A percentile compares a stretch with the other conserved stretches of the same genome.
Conservation (phyloP, 2,329 filamentous ascomycete genomes). For the Hymenoscyphus fraxineus region DNA sequence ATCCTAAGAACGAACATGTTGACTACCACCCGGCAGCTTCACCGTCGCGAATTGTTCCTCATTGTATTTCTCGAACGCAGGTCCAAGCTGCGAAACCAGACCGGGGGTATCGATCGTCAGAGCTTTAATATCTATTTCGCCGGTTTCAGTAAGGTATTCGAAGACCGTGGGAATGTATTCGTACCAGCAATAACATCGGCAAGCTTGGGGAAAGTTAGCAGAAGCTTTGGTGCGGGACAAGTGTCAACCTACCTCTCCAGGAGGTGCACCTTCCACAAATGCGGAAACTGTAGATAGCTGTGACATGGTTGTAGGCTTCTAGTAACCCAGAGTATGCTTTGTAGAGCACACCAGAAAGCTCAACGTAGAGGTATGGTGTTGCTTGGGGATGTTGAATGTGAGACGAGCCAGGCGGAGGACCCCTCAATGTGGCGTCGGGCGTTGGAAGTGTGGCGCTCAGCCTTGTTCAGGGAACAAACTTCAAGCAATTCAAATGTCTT, state of each 20-base stretch:
- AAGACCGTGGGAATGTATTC: constrained; percentile 10
- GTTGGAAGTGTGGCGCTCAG: background rate
- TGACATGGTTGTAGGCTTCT: constrained; percentile 29
- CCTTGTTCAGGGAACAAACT: background rate
- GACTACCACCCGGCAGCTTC: constrained; percentile 82
- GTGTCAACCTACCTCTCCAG: constrained; percentile 74
- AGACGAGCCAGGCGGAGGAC: constrained; percentile 5
- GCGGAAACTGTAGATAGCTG: constrained; percentile 65
- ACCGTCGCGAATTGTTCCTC: constrained; percentile 88
- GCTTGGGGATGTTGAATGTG: constrained; percentile 2
- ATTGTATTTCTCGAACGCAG: constrained; percentile 92
- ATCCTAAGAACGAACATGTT: constrained; percentile 53
- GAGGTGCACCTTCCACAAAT: constrained; percentile 90
- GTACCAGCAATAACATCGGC: constrained; percentile 83
- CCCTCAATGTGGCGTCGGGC: constrained; percentile 16
- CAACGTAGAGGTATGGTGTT: background rate
- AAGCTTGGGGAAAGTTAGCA: constrained; percentile 53
- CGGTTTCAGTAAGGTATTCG: constrained; percentile 16
- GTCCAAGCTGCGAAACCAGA: constrained; percentile 67
- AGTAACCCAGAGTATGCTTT: background rate
- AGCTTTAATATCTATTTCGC: constrained; percentile 74
- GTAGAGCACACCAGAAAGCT: background rate
- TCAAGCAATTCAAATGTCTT: no score
- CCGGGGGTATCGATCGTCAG: constrained; percentile 68
- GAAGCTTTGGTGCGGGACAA: constrained; percentile 2